Evolutionary conservation across 176 grass and related monocot genomes (phyloP).

Genomic region (Lolium multiflorum): DNA sequence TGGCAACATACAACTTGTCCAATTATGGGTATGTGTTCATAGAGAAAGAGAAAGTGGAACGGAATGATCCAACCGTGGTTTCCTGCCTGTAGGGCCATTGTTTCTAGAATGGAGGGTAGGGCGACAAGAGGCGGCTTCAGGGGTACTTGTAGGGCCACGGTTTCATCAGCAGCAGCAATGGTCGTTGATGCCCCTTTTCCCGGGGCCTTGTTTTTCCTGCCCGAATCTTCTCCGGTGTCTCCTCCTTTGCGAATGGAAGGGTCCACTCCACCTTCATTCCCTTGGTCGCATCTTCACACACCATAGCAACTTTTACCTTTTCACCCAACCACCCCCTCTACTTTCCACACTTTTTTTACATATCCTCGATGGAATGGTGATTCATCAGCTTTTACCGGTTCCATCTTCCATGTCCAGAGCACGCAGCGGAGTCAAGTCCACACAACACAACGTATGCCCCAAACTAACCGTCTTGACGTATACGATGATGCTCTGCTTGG

Average conservation of each 20-base stretch:
- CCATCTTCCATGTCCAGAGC: constrained; percentile 32
- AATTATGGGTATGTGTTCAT: neutral
- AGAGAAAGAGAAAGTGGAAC: neutral
- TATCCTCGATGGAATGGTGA: neutral
- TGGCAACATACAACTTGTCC: neutral
- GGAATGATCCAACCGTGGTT: constrained; percentile 23
- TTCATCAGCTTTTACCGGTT: constrained; percentile 37
- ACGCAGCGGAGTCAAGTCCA: constrained; percentile 35
- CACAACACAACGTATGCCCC: constrained; percentile 43
- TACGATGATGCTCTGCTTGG: constrained; percentile 30
- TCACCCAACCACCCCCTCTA: neutral
- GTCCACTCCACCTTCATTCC: constrained; percentile 28
- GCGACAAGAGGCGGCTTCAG: neutral
- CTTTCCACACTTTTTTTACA: constrained; percentile 42
- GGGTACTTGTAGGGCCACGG: constrained; percentile 10
- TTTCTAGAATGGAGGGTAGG: constrained; percentile 55
- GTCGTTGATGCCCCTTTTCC: constrained; percentile 15
- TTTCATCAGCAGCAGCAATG: neutral
- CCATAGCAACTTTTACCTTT: neutral
- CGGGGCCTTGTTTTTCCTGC: neutral
- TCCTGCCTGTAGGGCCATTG: constrained; percentile 20
- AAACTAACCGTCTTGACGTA: constrained; percentile 36
- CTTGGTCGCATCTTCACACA: constrained; percentile 40
- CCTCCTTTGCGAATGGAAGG: neutral
- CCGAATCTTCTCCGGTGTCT: neutral